phyloP scores from a whole-genome alignment of 2,329 filamentous ascomycete genomes.

The Talaromyces sp. region DNA sequence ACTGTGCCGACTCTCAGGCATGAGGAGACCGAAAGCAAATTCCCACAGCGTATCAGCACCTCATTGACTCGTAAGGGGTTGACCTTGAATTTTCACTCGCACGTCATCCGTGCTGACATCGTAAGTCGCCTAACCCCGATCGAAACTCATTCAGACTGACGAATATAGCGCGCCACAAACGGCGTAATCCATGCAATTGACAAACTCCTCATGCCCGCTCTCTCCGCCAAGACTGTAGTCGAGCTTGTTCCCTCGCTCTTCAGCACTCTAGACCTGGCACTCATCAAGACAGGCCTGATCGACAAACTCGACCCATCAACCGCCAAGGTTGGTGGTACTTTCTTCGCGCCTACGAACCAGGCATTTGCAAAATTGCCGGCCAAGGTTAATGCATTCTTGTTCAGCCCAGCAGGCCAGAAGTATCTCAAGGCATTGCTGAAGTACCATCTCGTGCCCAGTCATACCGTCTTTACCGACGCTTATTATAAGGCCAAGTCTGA shows the following conservation, averaged over 20 bases:
- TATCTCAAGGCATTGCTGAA: slow-evolving; percentile 73
- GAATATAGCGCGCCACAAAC: slow-evolving; percentile 62
- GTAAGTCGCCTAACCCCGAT: slow-evolving; percentile 37
- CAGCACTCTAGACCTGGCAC: slow-evolving; percentile 71
- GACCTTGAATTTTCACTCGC: slow-evolving; percentile 71
- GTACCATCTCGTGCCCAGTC: slow-evolving; percentile 70
- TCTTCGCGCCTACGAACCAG: slow-evolving; percentile 75
- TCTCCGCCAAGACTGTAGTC: slow-evolving; percentile 62
- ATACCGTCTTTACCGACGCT: slow-evolving; percentile 76
- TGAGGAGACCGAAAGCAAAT: slow-evolving; percentile 56
- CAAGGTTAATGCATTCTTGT: slow-evolving; percentile 75
- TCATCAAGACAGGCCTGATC: slow-evolving; percentile 69
- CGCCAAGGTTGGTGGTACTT: slow-evolving; percentile 61
- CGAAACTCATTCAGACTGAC: neutral
- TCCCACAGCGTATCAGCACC: slow-evolving; percentile 68
- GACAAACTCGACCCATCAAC: slow-evolving; percentile 57
- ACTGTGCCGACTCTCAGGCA: slow-evolving; percentile 68
- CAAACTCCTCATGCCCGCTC: slow-evolving; percentile 68
- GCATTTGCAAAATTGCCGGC: slow-evolving; percentile 67
- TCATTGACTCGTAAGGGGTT: slow-evolving; percentile 62
- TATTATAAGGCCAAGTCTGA: slow-evolving; percentile 55
- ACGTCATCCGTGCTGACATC: slow-evolving; percentile 65
- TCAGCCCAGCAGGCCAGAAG: slow-evolving; percentile 67
- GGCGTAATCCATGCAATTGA: slow-evolving; percentile 76
- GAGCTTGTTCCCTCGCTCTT: slow-evolving; percentile 64